Conservation (phyloP, 371 early-diverging fungal species). For the Vairimorpha ceranae region DNA sequence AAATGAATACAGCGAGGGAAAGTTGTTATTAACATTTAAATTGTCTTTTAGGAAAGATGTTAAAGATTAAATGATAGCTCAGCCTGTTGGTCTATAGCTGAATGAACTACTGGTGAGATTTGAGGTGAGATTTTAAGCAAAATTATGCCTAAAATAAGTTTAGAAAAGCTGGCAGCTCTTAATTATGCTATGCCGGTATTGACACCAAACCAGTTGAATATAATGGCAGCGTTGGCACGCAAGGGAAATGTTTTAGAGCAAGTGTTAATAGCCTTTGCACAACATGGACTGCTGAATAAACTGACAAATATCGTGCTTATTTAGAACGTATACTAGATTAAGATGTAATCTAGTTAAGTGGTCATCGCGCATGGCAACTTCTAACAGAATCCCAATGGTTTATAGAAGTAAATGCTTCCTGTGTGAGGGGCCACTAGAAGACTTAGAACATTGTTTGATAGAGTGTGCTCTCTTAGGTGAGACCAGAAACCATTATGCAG, state of each 20-base stretch:
- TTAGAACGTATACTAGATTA: too few relatives aligned
- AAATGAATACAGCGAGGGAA: neutral
- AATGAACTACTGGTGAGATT: conserved; percentile 1
- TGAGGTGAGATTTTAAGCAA: neutral
- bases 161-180: neutral
- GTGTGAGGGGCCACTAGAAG: too few relatives aligned
- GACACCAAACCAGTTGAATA: neutral
- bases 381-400: too few relatives aligned
- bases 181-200: neutral
- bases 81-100: neutral
- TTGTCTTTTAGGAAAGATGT: neutral
- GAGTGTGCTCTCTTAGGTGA: too few relatives aligned
- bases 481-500: too few relatives aligned
- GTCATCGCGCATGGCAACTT: too few relatives aligned
- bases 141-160: neutral
- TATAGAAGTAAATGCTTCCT: too few relatives aligned
- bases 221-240: conserved; percentile 10
- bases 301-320: neutral
- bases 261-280: neutral
- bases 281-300: neutral
- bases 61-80: neutral
- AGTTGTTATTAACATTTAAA: conserved; percentile 1
- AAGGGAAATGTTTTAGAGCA: neutral
- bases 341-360: too few relatives aligned
- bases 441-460: too few relatives aligned